Evolutionary conservation across 345 rosid species (phyloP).

Genomic region (Draba incana): DNA sequence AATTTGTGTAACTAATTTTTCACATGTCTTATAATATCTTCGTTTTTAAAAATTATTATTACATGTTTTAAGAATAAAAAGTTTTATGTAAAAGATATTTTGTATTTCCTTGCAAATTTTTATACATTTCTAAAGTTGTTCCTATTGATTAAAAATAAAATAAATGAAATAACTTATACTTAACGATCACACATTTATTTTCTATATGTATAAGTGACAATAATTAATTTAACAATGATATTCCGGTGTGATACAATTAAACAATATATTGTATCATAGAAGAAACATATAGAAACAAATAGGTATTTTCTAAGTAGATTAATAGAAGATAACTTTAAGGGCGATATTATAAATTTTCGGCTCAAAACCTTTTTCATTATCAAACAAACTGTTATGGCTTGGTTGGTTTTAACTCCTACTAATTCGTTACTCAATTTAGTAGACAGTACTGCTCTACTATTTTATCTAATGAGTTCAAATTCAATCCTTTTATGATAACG

Average conservation of each 20-base stretch:
- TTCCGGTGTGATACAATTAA: background rate
- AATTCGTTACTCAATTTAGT: background rate
- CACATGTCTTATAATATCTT: background rate
- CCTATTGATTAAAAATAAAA: too few relatives aligned
- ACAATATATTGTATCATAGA: background rate
- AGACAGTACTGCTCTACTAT: background rate
- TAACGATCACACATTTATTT: too few relatives aligned
- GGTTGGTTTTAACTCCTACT: background rate
- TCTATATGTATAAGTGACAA: too few relatives aligned
- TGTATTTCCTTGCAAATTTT: too few relatives aligned
- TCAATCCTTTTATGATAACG: too few relatives aligned
- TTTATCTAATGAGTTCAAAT: too few relatives aligned
- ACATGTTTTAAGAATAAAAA: background rate
- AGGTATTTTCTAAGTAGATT: background rate
- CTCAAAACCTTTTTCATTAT: background rate
- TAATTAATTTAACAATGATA: too few relatives aligned
- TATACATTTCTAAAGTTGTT: too few relatives aligned
- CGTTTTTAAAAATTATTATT: too few relatives aligned
- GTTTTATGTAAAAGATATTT: background rate
- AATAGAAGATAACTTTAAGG: background rate
- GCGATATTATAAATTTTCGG: background rate
- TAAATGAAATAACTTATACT: too few relatives aligned
- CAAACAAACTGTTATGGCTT: background rate
- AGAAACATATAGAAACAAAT: background rate
- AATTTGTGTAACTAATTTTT: background rate